Percentiles rank a stretch among this genome's conserved stretches.
Evolutionary conservation across 164 flowering plant genomes (phyloP).

Genomic region (Nelumbo lutea): DNA sequence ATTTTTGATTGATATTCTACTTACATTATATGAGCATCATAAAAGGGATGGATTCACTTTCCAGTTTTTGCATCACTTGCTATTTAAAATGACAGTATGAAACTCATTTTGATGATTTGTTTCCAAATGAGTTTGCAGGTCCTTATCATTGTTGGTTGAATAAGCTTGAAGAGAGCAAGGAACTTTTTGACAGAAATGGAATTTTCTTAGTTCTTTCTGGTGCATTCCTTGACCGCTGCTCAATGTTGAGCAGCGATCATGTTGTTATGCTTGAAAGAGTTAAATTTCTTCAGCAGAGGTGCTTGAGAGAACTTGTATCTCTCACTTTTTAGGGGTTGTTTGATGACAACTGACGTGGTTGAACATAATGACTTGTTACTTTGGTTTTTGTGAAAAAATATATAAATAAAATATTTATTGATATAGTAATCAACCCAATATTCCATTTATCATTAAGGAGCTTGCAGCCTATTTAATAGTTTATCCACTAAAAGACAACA

Average conservation of each 20-base stretch:
- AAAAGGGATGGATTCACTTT: background rate
- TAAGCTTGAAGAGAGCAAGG: constrained; percentile 25
- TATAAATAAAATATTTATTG: no score
- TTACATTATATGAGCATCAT: no score
- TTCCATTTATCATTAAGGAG: no score
- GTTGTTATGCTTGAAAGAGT: constrained; percentile 41
- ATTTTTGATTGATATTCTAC: no score
- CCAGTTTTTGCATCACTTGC: background rate
- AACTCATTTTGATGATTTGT: background rate
- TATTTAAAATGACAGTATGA: background rate
- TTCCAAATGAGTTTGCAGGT: constrained; percentile 36
- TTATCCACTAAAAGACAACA: no score
- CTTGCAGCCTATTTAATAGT: no score
- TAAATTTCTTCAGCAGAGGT: constrained; percentile 82
- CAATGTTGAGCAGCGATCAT: constrained; percentile 16
- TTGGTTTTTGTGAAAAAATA: no score
- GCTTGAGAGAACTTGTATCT: constrained; percentile 6
- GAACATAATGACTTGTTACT: no score
- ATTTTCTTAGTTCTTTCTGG: constrained; percentile 47
- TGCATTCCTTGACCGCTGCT: constrained; percentile 26
- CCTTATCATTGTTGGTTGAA: constrained; percentile 75
- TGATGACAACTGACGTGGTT: no score
- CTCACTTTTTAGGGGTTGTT: background rate
- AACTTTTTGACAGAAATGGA: constrained; percentile 31
- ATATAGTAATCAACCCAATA: no score